These are phyloP conservation scores for Aspergillus pseudoterreus DNA, from an alignment of 2,329 filamentous ascomycete species.

Conservation along the genomic window DNA sequence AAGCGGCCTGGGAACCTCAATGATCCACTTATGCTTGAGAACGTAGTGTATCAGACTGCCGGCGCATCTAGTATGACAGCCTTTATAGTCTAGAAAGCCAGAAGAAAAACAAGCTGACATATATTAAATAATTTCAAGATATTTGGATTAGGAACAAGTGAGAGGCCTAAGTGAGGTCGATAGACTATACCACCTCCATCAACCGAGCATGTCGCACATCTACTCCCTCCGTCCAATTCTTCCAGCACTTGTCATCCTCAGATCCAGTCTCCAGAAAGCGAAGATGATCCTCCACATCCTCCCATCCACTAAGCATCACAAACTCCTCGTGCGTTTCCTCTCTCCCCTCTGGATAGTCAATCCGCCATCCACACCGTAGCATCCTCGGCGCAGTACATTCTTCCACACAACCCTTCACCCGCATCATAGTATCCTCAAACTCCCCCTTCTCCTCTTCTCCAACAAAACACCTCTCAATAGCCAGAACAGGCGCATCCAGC, in stretches of 20 bases:
- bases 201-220: constrained; percentile 26
- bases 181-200: background rate
- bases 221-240: constrained; percentile 15
- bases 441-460: constrained; percentile 12
- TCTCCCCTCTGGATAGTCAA: constrained; percentile 27
- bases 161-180: background rate
- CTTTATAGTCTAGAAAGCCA: too few species aligned
- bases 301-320: constrained; percentile 41
- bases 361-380: constrained; percentile 37
- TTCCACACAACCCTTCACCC: constrained; percentile 22
- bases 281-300: constrained; percentile 30
- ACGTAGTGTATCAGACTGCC: too few species aligned
- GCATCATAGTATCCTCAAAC: constrained; percentile 27
- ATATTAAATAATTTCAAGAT: too few species aligned
- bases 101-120: too few species aligned
- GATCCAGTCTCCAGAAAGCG: constrained; percentile 31
- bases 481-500: constrained; percentile 26
- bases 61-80: too few species aligned
- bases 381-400: constrained; percentile 24
- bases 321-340: constrained; percentile 29
- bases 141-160: background rate
- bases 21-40: too few species aligned
- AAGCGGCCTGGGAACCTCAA: too few species aligned
- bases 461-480: constrained; percentile 34
- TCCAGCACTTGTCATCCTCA: constrained; percentile 22